A percentile compares a stretch with the other conserved stretches of the same genome.
Conservation (phyloP, 108 stramenopile genomes). For the Schizochytrium sp. region DNA sequence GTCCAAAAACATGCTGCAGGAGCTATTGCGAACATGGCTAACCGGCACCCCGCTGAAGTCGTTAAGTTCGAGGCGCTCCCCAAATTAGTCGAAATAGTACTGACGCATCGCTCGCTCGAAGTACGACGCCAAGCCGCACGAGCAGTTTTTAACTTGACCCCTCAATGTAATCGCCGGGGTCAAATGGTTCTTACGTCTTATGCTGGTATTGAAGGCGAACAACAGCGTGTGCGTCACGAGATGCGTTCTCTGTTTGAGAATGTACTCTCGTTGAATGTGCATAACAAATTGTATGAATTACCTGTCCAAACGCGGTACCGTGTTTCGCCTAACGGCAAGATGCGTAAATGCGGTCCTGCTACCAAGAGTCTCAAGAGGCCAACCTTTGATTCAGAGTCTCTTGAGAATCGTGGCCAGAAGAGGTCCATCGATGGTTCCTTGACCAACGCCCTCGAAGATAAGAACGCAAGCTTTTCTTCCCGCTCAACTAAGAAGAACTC, state of each 20-base stretch:
- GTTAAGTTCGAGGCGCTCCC: conserved; percentile 10
- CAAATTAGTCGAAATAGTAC: conserved; percentile 26
- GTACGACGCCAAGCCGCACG: conserved; percentile 47
- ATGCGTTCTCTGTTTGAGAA: conserved; percentile 55
- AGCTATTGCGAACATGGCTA: conserved; percentile 59
- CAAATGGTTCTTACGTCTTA: conserved; percentile 51
- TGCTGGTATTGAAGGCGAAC: conserved; percentile 37
- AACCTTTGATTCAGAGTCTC: too few species aligned
- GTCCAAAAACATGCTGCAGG: conserved; percentile 57
- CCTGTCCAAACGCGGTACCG: neutral
- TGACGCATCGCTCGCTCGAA: neutral
- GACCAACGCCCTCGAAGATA: neutral
- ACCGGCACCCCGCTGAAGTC: conserved; percentile 32
- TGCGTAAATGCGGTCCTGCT: too few species aligned
- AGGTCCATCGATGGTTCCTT: neutral
- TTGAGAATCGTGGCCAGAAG: conserved; percentile 13
- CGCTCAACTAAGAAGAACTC: neutral
- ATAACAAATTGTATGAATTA: neutral
- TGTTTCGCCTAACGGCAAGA: too few species aligned
- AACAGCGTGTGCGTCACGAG: conserved; percentile 49
- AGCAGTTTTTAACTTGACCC: conserved; percentile 56
- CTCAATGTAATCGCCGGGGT: neutral
- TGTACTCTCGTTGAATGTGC: neutral
- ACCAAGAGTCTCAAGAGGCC: too few species aligned
- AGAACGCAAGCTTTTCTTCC: neutral